These are phyloP conservation scores for Beauveria sp. DNA, from an alignment of 2,329 filamentous ascomycete genomes.

Conservation along the genomic window DNA sequence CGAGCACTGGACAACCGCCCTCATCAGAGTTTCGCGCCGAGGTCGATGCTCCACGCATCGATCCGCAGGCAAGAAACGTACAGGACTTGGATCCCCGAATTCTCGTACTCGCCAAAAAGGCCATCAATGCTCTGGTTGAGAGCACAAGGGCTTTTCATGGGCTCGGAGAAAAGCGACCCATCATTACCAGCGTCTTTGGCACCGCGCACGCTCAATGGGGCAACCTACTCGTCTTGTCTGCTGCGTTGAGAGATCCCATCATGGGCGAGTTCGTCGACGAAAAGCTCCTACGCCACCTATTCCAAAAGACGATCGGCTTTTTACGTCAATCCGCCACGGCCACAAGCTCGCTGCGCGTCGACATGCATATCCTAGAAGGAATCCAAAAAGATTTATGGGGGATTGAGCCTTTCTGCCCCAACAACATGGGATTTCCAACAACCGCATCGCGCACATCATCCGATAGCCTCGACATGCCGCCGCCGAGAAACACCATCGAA, in stretches of 20 bases:
- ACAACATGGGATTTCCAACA: not conserved
- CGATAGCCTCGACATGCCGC: conserved; percentile 6
- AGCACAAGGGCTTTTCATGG: conserved; percentile 78
- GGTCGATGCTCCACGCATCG: conserved; percentile 29
- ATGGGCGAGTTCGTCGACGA: conserved; percentile 51
- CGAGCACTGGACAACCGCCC: conserved; percentile 24
- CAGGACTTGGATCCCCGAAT: conserved; percentile 37
- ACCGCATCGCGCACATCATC: conserved; percentile 13
- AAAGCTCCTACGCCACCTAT: conserved; percentile 49
- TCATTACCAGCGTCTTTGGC: conserved; percentile 94
- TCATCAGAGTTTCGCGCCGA: conserved; percentile 29
- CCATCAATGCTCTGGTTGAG: conserved; percentile 67
- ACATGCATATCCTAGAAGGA: conserved; percentile 64
- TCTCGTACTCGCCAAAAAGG: conserved; percentile 49
- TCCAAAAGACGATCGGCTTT: conserved; percentile 69
- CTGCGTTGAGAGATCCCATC: conserved; percentile 62
- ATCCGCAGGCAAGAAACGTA: conserved; percentile 27
- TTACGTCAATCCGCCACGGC: conserved; percentile 62
- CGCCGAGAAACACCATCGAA: not conserved
- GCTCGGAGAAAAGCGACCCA: conserved; percentile 56
- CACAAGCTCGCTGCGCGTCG: conserved; percentile 65
- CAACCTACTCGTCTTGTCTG: conserved; percentile 84
- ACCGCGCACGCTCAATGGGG: conserved; percentile 97
- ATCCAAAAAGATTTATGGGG: conserved; percentile 40
- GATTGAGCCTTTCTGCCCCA: not conserved